Percentiles rank a stretch among this genome's conserved stretches.
Evolutionary conservation across 257 asterid genomes (phyloP).

Genomic region (Fraxinus quadrangulata): DNA sequence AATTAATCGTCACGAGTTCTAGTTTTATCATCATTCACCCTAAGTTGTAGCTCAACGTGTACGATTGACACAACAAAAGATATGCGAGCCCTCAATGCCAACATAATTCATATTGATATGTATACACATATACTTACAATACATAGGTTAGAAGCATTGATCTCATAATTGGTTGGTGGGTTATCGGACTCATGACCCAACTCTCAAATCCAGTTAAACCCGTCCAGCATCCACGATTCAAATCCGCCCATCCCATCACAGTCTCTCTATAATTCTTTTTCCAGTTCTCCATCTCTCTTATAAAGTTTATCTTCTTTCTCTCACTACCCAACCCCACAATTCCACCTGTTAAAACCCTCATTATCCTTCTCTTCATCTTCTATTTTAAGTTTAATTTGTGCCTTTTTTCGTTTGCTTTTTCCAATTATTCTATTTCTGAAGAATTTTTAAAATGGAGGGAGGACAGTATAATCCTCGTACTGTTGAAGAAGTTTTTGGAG

Average conservation of each 20-base stretch:
- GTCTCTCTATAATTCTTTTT: not conserved
- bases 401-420: not conserved
- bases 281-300: not conserved
- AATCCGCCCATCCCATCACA: conserved; percentile 23
- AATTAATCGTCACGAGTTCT: too few species aligned
- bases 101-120: too few species aligned
- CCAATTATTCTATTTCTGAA: not conserved
- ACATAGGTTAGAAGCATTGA: too few species aligned
- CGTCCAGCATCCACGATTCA: conserved; percentile 22
- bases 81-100: too few species aligned
- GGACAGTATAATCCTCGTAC: conserved; percentile 39
- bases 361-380: not conserved
- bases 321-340: not conserved
- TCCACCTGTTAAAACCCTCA: not conserved
- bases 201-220: conserved; percentile 36
- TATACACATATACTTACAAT: too few species aligned
- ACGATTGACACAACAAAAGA: too few species aligned
- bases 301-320: not conserved
- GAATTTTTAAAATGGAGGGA: conserved; percentile 16
- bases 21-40: too few species aligned
- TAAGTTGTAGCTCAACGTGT: too few species aligned
- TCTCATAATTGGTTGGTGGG: not conserved
- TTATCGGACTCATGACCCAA: conserved; percentile 26
- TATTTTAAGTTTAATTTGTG: not conserved
- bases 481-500: conserved; percentile 48